A percentile compares a stretch with the other conserved stretches of the same genome.
Evolutionary conservation across 2,329 filamentous ascomycete species (phyloP).

Genomic region (Paecilomyces sp.): DNA sequence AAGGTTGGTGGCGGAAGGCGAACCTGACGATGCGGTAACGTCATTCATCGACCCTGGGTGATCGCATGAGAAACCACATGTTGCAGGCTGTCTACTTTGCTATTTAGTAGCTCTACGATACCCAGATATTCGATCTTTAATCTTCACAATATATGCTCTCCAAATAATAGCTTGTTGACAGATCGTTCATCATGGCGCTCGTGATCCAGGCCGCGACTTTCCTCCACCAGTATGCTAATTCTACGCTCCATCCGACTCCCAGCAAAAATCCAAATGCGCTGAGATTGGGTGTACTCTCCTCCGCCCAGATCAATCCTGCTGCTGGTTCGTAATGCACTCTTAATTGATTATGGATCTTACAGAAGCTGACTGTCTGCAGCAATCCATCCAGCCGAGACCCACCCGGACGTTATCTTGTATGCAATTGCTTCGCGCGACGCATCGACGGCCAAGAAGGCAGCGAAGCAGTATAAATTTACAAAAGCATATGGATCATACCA

Average conservation of each 20-base stretch:
- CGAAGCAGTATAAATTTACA: constrained; percentile 45
- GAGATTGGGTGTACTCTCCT: constrained; percentile 16
- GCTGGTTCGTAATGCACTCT: constrained; percentile 11
- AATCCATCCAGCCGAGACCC: constrained; percentile 43
- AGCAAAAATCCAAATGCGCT: constrained; percentile 14
- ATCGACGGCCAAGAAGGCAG: constrained; percentile 40
- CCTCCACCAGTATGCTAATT: constrained; percentile 16
- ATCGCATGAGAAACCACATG: background rate
- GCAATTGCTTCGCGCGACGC: constrained; percentile 47
- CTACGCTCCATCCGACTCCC: constrained; percentile 12
- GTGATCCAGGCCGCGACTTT: constrained; percentile 16
- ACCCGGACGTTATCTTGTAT: constrained; percentile 48
- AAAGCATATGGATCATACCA: constrained; percentile 25
- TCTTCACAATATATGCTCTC: background rate
- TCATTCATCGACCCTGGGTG: background rate
- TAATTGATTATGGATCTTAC: background rate
- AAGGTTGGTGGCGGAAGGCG: background rate
- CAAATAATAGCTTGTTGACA: background rate
- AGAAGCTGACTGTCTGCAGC: constrained; percentile 2
- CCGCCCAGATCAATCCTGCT: constrained; percentile 16
- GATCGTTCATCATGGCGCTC: constrained; percentile 13
- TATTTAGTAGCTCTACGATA: background rate
- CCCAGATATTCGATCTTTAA: background rate
- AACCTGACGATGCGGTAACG: background rate
- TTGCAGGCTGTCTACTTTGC: background rate